Evolutionary conservation across 495 filamentous ascomycete species (phyloP).

Genomic region (Polyplosphaeria fusca): DNA sequence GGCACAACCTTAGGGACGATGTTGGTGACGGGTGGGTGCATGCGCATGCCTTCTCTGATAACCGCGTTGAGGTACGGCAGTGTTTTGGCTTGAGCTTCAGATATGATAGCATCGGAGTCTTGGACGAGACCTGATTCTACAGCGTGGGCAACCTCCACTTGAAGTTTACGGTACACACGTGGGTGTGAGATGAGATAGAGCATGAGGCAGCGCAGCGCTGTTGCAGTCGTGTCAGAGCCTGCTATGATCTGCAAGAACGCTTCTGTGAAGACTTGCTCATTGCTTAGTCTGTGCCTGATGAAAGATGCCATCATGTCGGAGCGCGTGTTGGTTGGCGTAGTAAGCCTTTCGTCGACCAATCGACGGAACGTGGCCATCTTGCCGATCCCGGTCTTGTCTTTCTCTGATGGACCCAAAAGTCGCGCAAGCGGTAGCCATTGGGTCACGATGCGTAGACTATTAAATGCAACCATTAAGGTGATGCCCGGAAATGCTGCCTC

Average conservation of each 20-base stretch:
- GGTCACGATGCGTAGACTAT: neutral
- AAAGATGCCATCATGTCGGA: slow-evolving; percentile 47
- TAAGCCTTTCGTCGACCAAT: neutral
- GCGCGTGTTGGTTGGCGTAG: slow-evolving; percentile 34
- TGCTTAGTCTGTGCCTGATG: slow-evolving; percentile 40
- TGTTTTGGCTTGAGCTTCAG: slow-evolving; percentile 9
- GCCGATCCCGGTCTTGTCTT: slow-evolving; percentile 32
- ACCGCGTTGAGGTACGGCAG: slow-evolving; percentile 35
- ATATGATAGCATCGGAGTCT: neutral
- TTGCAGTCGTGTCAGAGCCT: slow-evolving; percentile 35
- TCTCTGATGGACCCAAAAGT: slow-evolving; percentile 35
- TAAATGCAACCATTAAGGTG: slow-evolving; percentile 19
- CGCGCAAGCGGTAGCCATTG: neutral
- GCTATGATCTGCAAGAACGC: slow-evolving; percentile 34
- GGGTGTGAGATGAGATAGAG: slow-evolving; percentile 23
- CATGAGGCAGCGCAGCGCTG: slow-evolving; percentile 19
- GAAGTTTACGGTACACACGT: slow-evolving; percentile 15
- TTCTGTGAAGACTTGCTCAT: neutral
- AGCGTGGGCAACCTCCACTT: slow-evolving; percentile 25
- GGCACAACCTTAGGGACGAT: slow-evolving; percentile 49
- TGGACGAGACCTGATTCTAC: slow-evolving; percentile 5
- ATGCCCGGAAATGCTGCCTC: slow-evolving; percentile 19
- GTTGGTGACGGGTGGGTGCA: slow-evolving; percentile 25
- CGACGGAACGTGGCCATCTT: neutral
- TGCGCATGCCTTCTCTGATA: slow-evolving; percentile 35